Conservation (phyloP, 495 filamentous ascomycete species). For the Extremus antarcticus region DNA sequence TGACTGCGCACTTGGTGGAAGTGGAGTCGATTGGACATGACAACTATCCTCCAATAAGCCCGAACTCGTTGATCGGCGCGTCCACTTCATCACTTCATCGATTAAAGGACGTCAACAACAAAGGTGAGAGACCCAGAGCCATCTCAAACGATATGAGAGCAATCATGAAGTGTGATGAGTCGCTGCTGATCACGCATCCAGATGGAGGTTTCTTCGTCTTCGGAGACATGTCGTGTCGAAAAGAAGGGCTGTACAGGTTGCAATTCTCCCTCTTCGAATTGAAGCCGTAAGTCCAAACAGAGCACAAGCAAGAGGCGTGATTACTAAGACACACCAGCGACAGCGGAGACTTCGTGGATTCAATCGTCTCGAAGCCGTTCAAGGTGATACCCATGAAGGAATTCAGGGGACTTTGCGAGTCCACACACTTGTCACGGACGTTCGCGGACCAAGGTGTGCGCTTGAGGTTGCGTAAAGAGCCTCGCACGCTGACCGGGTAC, state of each 20-base stretch:
- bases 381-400: constrained; percentile 67
- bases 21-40: constrained; percentile 41
- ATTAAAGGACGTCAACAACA: constrained; percentile 83
- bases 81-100: constrained; percentile 86
- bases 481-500: constrained; percentile 28
- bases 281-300: constrained; percentile 44
- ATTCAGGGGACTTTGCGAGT: constrained; percentile 81
- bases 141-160: too few relatives aligned
- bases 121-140: constrained; percentile 37
- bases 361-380: constrained; percentile 63
- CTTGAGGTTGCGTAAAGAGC: constrained; percentile 79
- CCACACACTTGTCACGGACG: constrained; percentile 79
- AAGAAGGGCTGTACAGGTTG: constrained; percentile 67
- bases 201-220: constrained; percentile 98
- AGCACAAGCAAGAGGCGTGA: neutral
- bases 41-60: neutral
- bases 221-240: constrained; percentile 77
- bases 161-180: too few relatives aligned
- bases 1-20: constrained; percentile 62
- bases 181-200: constrained; percentile 18
- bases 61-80: constrained; percentile 57
- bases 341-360: constrained; percentile 50
- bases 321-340: constrained; percentile 20
- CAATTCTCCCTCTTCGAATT: constrained; percentile 85
- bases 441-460: constrained; percentile 95